phyloP scores from a whole-genome alignment of 768 basidiomycete species.

The Suillus bovinus region DNA sequence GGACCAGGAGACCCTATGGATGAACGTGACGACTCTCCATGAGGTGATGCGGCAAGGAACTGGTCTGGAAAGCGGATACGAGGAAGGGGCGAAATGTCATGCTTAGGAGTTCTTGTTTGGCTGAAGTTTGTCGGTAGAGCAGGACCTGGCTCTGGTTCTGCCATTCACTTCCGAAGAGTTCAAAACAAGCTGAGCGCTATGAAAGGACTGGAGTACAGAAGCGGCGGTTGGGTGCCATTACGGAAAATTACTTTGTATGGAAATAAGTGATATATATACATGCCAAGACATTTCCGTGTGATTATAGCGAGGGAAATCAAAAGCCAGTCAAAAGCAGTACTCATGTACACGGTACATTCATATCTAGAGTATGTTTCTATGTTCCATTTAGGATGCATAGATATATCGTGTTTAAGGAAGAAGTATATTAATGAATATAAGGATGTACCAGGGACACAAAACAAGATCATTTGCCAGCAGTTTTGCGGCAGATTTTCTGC shows the following conservation, averaged over 20 bases:
- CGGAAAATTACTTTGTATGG: neutral
- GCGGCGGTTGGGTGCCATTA: neutral
- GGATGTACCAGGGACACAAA: neutral
- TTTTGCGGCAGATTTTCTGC: constrained; percentile 10
- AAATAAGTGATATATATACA: constrained; percentile 1
- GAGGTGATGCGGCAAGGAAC: constrained; percentile 26
- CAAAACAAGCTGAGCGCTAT: neutral
- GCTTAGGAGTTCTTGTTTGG: constrained; percentile 18
- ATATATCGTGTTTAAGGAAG: neutral
- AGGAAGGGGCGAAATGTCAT: constrained; percentile 18
- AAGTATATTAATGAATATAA: neutral
- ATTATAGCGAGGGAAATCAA: constrained; percentile 8
- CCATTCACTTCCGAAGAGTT: constrained; percentile 25
- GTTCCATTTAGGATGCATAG: neutral
- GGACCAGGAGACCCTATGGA: constrained; percentile 24
- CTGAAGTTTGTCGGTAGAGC: constrained; percentile 21
- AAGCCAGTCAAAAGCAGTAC: neutral
- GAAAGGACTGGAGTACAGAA: constrained; percentile 2
- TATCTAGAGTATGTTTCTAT: neutral
- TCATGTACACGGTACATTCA: neutral
- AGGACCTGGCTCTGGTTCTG: constrained; percentile 29
- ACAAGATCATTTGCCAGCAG: constrained; percentile 13
- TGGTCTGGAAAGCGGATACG: constrained; percentile 38
- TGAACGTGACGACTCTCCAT: constrained; percentile 32
- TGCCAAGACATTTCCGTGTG: constrained; percentile 5